Percentiles rank a stretch among this genome's conserved stretches.
Conservation (phyloP, 768 basidiomycete species). For the Clitopilus hobsonii region DNA sequence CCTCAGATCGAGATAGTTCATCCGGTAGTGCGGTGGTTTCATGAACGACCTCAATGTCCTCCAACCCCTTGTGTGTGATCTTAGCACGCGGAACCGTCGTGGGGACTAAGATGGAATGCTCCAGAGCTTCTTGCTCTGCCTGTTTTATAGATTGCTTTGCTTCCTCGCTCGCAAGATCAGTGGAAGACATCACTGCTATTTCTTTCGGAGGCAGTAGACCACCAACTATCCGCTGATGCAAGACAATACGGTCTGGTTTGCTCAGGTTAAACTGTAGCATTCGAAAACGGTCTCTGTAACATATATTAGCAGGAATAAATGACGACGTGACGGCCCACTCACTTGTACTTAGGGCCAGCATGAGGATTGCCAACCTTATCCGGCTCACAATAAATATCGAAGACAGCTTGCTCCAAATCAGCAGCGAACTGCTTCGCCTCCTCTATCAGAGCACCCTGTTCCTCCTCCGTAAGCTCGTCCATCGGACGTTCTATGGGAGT, state of each 20-base stretch:
- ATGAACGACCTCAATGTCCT: conserved; percentile 81
- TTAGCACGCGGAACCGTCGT: conserved; percentile 65
- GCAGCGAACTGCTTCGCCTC: conserved; percentile 60
- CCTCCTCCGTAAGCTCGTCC: conserved; percentile 56
- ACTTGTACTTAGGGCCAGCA: conserved; percentile 83
- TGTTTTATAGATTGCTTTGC: conserved; percentile 77
- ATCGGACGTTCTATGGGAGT: conserved; percentile 35
- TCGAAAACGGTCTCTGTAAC: conserved; percentile 78
- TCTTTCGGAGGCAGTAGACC: conserved; percentile 62
- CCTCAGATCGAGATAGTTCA: conserved; percentile 59
- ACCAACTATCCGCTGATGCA: conserved; percentile 76
- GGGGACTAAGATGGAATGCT: conserved; percentile 80
- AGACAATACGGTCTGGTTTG: conserved; percentile 71
- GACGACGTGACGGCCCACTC: conserved; percentile 12
- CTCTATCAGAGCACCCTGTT: conserved; percentile 49
- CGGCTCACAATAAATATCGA: conserved; percentile 69
- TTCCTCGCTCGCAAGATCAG: conserved; percentile 86
- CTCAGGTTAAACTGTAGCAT: conserved; percentile 86
- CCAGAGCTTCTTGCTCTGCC: conserved; percentile 78
- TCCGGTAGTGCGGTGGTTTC: conserved; percentile 33
- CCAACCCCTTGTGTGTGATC: conserved; percentile 89
- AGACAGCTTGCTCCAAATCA: conserved; percentile 73
- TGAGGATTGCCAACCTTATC: conserved; percentile 64
- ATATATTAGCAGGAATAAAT: conserved; percentile 9
- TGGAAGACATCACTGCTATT: conserved; percentile 81